Base-by-base conservation (phyloP, 2,329 filamentous ascomycete species). In the Immersiporthe knoxdaviesiana region DNA sequence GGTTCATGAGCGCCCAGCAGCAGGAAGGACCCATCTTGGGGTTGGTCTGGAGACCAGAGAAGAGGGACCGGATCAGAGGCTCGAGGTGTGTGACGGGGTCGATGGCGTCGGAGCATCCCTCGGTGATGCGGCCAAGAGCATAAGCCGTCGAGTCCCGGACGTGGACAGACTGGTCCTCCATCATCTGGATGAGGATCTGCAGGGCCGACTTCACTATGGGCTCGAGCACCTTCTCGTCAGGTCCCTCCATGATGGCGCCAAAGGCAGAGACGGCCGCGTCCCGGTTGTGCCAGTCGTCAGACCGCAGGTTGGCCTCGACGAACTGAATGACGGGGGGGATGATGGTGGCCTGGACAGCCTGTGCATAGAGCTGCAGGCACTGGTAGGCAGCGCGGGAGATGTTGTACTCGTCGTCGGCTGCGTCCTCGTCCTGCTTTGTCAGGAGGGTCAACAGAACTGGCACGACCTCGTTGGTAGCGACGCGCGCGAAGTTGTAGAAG, bases 1-100 rank as follows among this genome's bases (percentile, higher is more conserved):
- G 84, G 82, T 98, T 99, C 93, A 99, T 98, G 74, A 99, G 84
- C 41, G 96, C 94, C 96, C 97, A 97, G 84, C 96, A 99, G 89
- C 96, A 98, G 39, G 96, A 99, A 67, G 93, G 90, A 41, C 95
- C 96, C 90, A 99, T 99, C 88, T 97, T 97, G 70, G 94, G 91
- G 79, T 92, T 96, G 82, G 92, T 95, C 70, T 93, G 89, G 70
- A 99, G 87, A 64, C 95, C 96, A 74, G 90, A 89, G 84, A 99
- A 99, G 12, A 99, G 88, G 54, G 94, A 92, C 68, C 90, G 88
- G 76, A 99, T 95, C 72, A 99, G 85, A 27, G 91, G 89, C 72
- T 94, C 92, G 6, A 99, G 87, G 78, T 97, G 93, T 72, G 90
- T 85, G 74, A 87, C 84, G 54, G 93, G 91, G 78, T 99, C 95